Base-by-base conservation (phyloP, 2,329 filamentous ascomycete species). In the Xylaria sp. region DNA sequence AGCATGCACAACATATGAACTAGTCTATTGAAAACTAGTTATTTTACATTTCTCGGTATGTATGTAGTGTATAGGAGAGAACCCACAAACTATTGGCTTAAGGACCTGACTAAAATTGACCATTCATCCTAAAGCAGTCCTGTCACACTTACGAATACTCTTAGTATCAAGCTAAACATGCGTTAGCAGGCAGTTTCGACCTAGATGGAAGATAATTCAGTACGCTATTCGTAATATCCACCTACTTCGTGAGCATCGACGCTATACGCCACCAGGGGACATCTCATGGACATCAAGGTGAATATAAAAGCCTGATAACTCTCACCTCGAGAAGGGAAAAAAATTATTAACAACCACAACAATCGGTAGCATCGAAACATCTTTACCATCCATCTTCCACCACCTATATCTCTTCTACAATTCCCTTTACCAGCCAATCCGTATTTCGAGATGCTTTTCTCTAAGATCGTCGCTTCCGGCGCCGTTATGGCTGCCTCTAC, bases 401-500 rank as follows among this genome's bases (percentile, higher is more conserved):
- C 36, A 25, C 12, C 20, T 28, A 25, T 4, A 50, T 15, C 18
- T 50, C 39, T n/a, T 62, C n/a, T 23, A 50, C 25, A 41, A 36
- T 7, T 23, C 30, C n/a, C 4, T 65, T 23, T n/a, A 1, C 9
- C 18, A 48, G 5, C 25, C 32, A 45, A 58, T 8, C 25, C 15
- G 32, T 13, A 39, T 13, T 36, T 64, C 62, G 69, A 66, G 36
- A 70, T 70, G 68, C 60, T 60, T 36, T 70, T 70, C 66, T 63
- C 68, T 45, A 70, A 70, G 59, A 64, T 70, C 59, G 62, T 70
- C 63, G 2, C 62, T 41, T 43, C 63, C 36, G 66, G 66, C n/a
- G 66, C 63, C 57, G 34, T 59, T 28, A 69, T 70, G 69, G 66
- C 69, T 34, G 23, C 63, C 45, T 45, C 66, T 7, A 66, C 66